A percentile compares a stretch with the other conserved stretches of the same genome.
Conservation (phyloP, 306 rosid species). For the cucumber (Cucumis sativus) region DNA sequence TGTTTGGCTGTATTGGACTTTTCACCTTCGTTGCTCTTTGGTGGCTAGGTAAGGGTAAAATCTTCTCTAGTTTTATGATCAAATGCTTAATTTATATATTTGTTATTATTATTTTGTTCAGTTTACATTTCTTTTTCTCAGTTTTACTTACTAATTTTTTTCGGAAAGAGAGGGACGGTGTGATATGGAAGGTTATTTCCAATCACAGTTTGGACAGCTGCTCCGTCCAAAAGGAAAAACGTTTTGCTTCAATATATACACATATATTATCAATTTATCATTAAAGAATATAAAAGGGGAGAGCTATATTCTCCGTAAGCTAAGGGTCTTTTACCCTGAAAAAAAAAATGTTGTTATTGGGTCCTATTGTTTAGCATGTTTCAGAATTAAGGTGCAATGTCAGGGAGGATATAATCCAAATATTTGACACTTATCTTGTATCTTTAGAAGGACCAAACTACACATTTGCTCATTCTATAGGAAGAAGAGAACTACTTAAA, state of each 20-base stretch:
- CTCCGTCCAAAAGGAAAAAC: not conserved
- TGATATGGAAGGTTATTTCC: not conserved
- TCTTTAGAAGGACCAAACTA: not conserved
- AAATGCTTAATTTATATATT: not conserved
- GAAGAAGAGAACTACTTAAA: not conserved
- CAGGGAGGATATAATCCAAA: not conserved
- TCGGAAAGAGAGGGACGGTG: not conserved
- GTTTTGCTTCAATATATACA: not conserved
- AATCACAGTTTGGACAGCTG: not conserved
- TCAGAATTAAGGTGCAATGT: not conserved
- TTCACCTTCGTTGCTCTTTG: slow-evolving; percentile 18
- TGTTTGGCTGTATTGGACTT: slow-evolving; percentile 19
- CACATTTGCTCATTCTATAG: not conserved
- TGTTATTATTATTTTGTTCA: not conserved
- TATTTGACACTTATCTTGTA: not conserved
- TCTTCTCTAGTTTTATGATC: not conserved
- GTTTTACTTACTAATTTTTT: not conserved
- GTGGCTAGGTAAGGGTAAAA: slow-evolving; percentile 16
- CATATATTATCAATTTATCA: not conserved
- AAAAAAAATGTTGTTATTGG: not conserved
- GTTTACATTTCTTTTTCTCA: not conserved
- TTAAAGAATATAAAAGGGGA: not conserved
- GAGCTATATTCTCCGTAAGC: not conserved
- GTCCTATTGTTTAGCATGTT: not conserved
- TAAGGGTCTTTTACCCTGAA: not conserved